Evolutionary conservation across 2,329 filamentous ascomycete species (phyloP), one percentile per base, ranked within the genome.

Genomic region (Xylariaceae sp.): DNA sequence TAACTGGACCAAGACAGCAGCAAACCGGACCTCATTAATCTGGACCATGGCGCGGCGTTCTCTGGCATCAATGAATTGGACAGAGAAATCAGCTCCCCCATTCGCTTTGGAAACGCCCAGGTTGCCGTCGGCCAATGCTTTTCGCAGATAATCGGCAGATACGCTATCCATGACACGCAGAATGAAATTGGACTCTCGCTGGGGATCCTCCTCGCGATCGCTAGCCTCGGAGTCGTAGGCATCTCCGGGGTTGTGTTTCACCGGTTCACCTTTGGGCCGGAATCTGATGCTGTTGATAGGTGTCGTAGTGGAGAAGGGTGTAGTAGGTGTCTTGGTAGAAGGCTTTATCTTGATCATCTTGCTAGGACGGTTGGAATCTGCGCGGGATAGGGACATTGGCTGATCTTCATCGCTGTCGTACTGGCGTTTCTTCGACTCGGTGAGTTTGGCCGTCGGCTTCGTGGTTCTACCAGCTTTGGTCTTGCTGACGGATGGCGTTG

Each of bases 161-260:
- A 86, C 80, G 0, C 89, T 90, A 0, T 89, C 87, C 41, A 82
- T 64, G 86, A 96, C 95, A 45, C 93, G 87, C 47, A 98, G 65
- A 8, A 98, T 75, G 51, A 97, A 88, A 50, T 94, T 85, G 57
- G 91, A 86, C 64, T 97, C 91, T 46, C 95, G 87, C 1, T 85
- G 77, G 1, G 93, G 93, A 57, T 98, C 93, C 9, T 72, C 66
- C 63, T 98, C 93, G 12, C 84, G 81, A 59, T 97, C 93, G 41
- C 89, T 93, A 11, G 90, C 89, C 64, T 97, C 93, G 3, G 90
- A 96, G 62, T 98, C 93, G 65, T 97, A 98, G 7, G 91, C 93
- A 42, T 95, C 89, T 38, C 93, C 93, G 1, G 80, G 78, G 4
- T 82, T 81, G 49, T 87, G 78, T 24, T 77, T 71, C 6, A 87